A percentile compares a stretch with the other conserved stretches of the same genome.
Evolutionary conservation across 768 basidiomycete genomes (phyloP).

Genomic region (Termitomyces sp.): DNA sequence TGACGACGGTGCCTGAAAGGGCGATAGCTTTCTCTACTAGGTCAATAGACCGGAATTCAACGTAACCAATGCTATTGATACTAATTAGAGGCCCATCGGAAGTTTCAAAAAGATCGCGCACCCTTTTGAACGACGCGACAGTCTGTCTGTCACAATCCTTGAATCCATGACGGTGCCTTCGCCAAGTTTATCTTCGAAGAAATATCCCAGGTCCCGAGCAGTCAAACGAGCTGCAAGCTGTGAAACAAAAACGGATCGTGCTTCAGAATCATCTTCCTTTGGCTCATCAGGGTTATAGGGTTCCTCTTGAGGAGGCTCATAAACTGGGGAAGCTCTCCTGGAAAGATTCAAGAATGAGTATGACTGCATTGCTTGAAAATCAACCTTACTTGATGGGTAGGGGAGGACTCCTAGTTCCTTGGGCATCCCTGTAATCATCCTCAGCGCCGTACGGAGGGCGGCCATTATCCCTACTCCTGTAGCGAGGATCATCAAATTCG

Average conservation of each 20-base stretch:
- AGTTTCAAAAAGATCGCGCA: conserved; percentile 31
- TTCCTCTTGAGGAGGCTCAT: conserved; percentile 65
- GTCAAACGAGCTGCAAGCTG: conserved; percentile 97
- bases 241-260: conserved; percentile 97
- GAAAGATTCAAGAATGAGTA: conserved; percentile 7
- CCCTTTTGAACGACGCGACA: conserved; percentile 98
- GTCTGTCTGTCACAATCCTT: conserved; percentile 90
- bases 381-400: conserved; percentile 45
- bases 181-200: conserved; percentile 97
- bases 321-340: conserved; percentile 70
- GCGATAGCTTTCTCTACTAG: conserved; percentile 87
- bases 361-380: conserved; percentile 1
- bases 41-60: conserved; percentile 91
- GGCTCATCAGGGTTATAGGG: conserved; percentile 83
- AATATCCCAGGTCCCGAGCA: conserved; percentile 95
- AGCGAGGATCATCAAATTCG: conserved; percentile 56
- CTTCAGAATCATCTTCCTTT: conserved; percentile 95
- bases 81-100: background rate
- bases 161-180: conserved; percentile 94
- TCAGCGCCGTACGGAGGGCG: conserved; percentile 41
- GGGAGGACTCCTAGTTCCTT: conserved; percentile 36
- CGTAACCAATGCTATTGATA: conserved; percentile 84
- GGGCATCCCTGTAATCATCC: conserved; percentile 23
- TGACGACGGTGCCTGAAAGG: conserved; percentile 92
- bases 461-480: conserved; percentile 35